These are phyloP conservation scores for Aspergillus alliaceus DNA, from an alignment of 2,329 filamentous ascomycete genomes.

Conservation along the genomic window DNA sequence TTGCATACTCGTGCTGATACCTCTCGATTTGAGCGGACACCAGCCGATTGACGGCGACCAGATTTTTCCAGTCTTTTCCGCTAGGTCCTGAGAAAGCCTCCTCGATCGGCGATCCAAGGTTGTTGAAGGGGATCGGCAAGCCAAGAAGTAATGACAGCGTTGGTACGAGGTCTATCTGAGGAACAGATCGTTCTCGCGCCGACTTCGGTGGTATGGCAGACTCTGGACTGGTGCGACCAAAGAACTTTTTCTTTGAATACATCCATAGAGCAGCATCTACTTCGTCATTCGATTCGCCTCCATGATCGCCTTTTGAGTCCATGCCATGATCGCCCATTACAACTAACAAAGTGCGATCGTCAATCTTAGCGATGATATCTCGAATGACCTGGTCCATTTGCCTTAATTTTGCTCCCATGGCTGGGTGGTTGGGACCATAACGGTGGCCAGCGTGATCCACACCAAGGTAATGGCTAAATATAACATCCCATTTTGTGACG, in stretches of 20 bases:
- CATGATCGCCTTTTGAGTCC: conserved; percentile 95
- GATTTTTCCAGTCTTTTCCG: conserved; percentile 71
- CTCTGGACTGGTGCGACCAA: conserved; percentile 71
- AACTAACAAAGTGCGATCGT: conserved; percentile 83
- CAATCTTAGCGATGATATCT: conserved; percentile 68
- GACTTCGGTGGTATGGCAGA: conserved; percentile 59
- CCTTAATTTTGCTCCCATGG: conserved; percentile 84
- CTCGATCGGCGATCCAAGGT: conserved; percentile 86
- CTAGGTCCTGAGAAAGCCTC: conserved; percentile 79
- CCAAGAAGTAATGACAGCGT: conserved; percentile 86
- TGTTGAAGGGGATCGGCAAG: conserved; percentile 94
- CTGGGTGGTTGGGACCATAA: conserved; percentile 88
- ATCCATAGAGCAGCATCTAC: conserved; percentile 95
- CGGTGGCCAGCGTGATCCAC: conserved; percentile 97
- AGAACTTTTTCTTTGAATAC: conserved; percentile 86
- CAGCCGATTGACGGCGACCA: conserved; percentile 74
- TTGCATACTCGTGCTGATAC: conserved; percentile 82
- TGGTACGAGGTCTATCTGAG: conserved; percentile 92
- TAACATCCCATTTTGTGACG: conserved; percentile 79
- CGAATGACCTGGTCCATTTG: conserved; percentile 87
- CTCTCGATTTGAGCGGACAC: conserved; percentile 82
- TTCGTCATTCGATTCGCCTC: conserved; percentile 96
- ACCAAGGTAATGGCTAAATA: conserved; percentile 90
- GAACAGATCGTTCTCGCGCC: conserved; percentile 71
- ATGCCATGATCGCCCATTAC: conserved; percentile 99